These are phyloP conservation scores for Blastobotrys chiropterorum DNA, from an alignment of 805 yeast species.

Conservation along the genomic window DNA sequence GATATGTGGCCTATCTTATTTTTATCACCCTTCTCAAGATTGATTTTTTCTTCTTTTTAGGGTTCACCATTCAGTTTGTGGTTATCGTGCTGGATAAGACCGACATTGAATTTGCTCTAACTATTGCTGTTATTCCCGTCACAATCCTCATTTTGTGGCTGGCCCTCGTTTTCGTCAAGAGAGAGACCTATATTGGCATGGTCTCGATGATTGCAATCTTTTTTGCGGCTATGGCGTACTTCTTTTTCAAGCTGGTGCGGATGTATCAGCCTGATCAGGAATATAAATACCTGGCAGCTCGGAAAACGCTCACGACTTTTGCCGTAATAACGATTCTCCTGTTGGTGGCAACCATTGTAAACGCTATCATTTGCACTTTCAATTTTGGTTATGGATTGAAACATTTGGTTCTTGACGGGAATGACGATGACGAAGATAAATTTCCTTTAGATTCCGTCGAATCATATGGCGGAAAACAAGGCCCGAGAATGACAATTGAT, in stretches of 20 bases:
- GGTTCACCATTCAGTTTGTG: conserved; percentile 44
- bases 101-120: conserved; percentile 41
- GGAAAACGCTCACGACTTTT: conserved; percentile 40
- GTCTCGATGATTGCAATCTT: conserved; percentile 29
- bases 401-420: conserved; percentile 10
- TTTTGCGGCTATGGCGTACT: conserved; percentile 39
- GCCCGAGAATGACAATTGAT: conserved; percentile 11
- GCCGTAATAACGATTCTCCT: conserved; percentile 39
- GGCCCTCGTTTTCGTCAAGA: conserved; percentile 34
- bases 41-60: conserved; percentile 44
- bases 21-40: conserved; percentile 36
- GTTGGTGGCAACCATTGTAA: conserved; percentile 32
- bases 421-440: conserved; percentile 10
- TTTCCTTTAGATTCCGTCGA: conserved; percentile 6
- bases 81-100: conserved; percentile 38
- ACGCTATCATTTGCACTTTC: conserved; percentile 23
- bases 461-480: background rate
- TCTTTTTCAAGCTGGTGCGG: conserved; percentile 41
- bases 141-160: conserved; percentile 36
- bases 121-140: conserved; percentile 41
- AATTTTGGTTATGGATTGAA: conserved; percentile 28
- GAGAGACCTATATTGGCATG: conserved; percentile 32
- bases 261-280: conserved; percentile 36
- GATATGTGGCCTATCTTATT: conserved; percentile 30
- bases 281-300: conserved; percentile 37